Evolutionary conservation across 1,139 yeast species (phyloP), one percentile per base, ranked within the genome.

Genomic region (Cylindricascospora bacillispora): DNA sequence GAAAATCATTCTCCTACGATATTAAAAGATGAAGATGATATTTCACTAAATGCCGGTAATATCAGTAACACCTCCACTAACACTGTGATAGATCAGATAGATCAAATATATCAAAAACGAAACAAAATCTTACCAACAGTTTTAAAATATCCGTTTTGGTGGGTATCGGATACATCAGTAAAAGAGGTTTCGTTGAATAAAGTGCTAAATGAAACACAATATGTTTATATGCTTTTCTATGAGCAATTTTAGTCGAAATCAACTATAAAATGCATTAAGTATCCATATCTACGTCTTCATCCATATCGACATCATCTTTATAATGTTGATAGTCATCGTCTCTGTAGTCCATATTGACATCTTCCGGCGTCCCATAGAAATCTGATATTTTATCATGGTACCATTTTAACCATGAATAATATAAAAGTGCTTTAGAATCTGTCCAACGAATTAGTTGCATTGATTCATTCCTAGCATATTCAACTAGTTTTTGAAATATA

Each of bases 141-240:
- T 15, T 48, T 63, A 5, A 71, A 70, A 35, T 63, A 67, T 30
- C 85, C 86, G 12, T 86, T 72, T 60, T 86, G 97, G 97, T 67
- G 81, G 43, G 71, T 85, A 17, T 81, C 92, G 39, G 97, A 86
- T 54, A 65, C 82, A 2, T 62, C 60, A 24, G 70, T 79, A 3
- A 58, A 69, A 29, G 95, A 83, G 49, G 74, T 69, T 16, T 62
- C 70, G n/a, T 55, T 62, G 10, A 57, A 61, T 1, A 70, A 75
- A 13, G 82, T 83, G 1, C 57, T 82, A 32, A 61, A 61, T 35
- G 94, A 83, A 47, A 71, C 71, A 22, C 62, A 73, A 11, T 81
- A 80, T 13, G 95, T 73, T 2, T 86, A 86, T 54, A 70, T 86
- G 77, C 58, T 86, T 35, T 78, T 80, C 46, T 86, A 81, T 48